phyloP scores from a whole-genome alignment of 176 grass and related monocot species.

The Carex kokanica region DNA sequence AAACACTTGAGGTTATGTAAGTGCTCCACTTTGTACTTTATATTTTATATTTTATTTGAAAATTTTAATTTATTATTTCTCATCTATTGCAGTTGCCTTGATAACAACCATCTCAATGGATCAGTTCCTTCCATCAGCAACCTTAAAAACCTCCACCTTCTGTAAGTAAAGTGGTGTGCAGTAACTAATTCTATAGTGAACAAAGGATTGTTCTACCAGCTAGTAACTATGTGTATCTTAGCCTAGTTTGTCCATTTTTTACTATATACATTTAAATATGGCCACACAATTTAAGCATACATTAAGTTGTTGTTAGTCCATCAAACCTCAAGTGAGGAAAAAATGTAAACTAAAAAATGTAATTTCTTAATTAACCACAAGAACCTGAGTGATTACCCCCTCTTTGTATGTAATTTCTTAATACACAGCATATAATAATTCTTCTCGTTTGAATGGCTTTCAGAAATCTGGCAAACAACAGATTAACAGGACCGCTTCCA shows the following conservation, averaged over 20 bases:
- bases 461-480: slow-evolving; percentile 78
- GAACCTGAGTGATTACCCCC: neutral
- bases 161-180: too few species aligned
- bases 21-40: slow-evolving; percentile 28
- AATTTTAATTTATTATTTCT: slow-evolving; percentile 23
- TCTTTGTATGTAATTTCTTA: neutral
- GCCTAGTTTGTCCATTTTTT: too few species aligned
- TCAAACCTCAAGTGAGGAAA: slow-evolving; percentile 3
- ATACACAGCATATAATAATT: too few species aligned
- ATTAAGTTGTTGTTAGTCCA: neutral
- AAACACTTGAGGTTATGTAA: slow-evolving; percentile 65
- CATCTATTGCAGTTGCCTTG: too few species aligned
- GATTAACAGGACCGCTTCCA: slow-evolving; percentile 47
- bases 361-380: neutral
- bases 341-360: neutral
- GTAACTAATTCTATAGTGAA: too few species aligned
- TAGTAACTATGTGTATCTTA: too few species aligned
- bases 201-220: too few species aligned
- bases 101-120: too few species aligned
- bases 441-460: neutral
- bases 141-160: too few species aligned
- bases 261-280: neutral
- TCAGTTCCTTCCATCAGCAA: too few species aligned
- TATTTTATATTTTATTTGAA: neutral
- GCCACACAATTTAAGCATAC: neutral